Evolutionary conservation across 2,329 filamentous ascomycete genomes (phyloP).

Genomic region (Pseudogymnoascus sp.): DNA sequence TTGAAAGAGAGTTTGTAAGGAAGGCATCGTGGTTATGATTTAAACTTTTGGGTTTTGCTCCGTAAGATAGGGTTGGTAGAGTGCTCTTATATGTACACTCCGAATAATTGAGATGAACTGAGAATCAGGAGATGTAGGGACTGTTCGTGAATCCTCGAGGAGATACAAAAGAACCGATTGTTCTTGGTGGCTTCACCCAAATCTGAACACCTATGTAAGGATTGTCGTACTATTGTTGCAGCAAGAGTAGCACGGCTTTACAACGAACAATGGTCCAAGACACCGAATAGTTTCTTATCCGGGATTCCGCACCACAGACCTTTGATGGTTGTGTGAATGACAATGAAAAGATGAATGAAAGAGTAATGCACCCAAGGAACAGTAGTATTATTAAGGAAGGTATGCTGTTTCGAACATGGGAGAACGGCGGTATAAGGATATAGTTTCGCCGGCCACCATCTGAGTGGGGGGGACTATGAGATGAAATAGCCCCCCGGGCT

Average conservation of each 20-base stretch:
- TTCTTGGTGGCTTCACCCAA: not conserved
- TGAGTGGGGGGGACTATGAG: not conserved
- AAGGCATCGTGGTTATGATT: not conserved
- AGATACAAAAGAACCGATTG: constrained; percentile 1
- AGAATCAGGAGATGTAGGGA: not conserved
- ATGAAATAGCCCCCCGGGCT: not conserved
- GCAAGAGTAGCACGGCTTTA: not conserved
- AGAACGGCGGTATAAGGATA: constrained; percentile 6
- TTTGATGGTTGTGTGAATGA: not conserved
- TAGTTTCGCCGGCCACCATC: not conserved
- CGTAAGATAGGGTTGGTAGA: not conserved
- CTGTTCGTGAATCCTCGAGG: not conserved
- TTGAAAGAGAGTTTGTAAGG: not conserved
- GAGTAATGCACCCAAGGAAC: not conserved
- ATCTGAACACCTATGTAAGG: not conserved
- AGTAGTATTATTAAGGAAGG: not conserved
- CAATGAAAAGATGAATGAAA: not conserved
- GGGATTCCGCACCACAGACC: not conserved
- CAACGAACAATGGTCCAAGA: not conserved
- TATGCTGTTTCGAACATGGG: constrained; percentile 2
- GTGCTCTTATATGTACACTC: not conserved
- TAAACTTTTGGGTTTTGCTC: not conserved
- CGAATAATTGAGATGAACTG: not conserved
- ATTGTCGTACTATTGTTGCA: not conserved
- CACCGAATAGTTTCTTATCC: not conserved